Evolutionary conservation across 345 rosid species (phyloP).

Genomic region (Salix caprea): DNA sequence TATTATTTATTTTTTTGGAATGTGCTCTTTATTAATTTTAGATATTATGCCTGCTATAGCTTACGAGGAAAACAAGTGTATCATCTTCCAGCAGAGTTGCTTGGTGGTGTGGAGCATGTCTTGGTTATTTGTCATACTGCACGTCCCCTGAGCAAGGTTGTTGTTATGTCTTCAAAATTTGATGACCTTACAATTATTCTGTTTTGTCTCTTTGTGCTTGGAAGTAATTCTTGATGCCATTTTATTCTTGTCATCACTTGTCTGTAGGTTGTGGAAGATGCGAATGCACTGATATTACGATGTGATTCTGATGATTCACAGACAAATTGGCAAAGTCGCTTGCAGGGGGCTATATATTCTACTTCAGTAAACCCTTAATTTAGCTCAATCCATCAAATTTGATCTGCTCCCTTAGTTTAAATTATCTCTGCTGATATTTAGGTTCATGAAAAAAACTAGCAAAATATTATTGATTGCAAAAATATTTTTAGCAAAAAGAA

Average conservation of each 20-base stretch:
- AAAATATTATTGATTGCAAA: neutral
- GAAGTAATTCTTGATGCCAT: constrained; percentile 10
- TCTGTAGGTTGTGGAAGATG: constrained; percentile 78
- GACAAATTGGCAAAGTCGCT: constrained; percentile 75
- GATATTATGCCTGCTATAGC: constrained; percentile 35
- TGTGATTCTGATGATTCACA: constrained; percentile 69
- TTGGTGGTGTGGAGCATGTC: constrained; percentile 68
- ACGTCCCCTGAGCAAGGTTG: constrained; percentile 56
- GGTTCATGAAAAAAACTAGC: neutral
- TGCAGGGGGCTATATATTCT: constrained; percentile 85
- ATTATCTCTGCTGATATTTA: neutral
- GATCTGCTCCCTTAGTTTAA: neutral
- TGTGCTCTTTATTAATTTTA: neutral
- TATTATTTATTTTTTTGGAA: neutral
- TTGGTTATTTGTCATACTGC: constrained; percentile 69
- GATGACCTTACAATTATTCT: constrained; percentile 5
- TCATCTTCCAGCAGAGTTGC: constrained; percentile 62
- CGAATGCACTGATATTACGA: constrained; percentile 58
- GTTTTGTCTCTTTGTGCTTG: constrained; percentile 5
- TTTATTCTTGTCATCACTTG: constrained; percentile 10
- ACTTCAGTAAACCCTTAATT: constrained; percentile 56
- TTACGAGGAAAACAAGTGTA: constrained; percentile 76
- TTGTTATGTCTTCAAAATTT: neutral
- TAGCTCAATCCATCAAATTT: neutral
- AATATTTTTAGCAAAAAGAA: neutral